Evolutionary conservation across 1,139 yeast species (phyloP).

Genomic region (Candida labiduridarum): DNA sequence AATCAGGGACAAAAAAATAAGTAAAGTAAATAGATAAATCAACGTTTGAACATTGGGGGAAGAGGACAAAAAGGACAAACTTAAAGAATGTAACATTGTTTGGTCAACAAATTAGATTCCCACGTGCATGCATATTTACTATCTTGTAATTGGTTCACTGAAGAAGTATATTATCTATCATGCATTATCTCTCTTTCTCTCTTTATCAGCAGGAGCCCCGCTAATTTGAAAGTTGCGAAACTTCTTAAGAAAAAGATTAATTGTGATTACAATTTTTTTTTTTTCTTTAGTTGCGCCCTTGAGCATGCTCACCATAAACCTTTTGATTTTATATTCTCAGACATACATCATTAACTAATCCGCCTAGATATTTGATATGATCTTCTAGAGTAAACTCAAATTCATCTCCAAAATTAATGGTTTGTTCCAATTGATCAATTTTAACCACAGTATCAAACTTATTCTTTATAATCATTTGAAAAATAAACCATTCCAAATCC

Average conservation of each 20-base stretch:
- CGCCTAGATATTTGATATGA: slow-evolving; percentile 28
- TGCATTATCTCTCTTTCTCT: neutral
- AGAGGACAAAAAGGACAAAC: too few relatives aligned
- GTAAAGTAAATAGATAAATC: too few relatives aligned
- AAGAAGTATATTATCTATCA: neutral
- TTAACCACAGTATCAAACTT: slow-evolving; percentile 34
- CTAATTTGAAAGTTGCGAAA: neutral
- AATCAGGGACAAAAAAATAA: too few relatives aligned
- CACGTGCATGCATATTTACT: neutral
- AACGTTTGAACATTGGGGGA: too few relatives aligned
- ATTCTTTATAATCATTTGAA: slow-evolving; percentile 36
- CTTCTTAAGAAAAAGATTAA: neutral
- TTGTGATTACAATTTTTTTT: too few relatives aligned
- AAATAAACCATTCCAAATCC: slow-evolving; percentile 28
- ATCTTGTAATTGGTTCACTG: neutral
- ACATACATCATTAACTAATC: slow-evolving; percentile 18
- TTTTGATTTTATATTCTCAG: slow-evolving; percentile 3
- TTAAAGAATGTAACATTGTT: too few relatives aligned
- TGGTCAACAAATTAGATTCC: too few relatives aligned
- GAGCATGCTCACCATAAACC: neutral
- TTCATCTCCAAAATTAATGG: slow-evolving; percentile 25
- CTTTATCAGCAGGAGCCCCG: too few relatives aligned
- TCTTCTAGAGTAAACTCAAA: slow-evolving; percentile 18
- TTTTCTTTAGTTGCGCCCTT: neutral
- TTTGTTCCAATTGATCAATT: slow-evolving; percentile 35